Base-by-base conservation (phyloP, 2,329 filamentous ascomycete genomes). In the Blastomyces gilchristii region DNA sequence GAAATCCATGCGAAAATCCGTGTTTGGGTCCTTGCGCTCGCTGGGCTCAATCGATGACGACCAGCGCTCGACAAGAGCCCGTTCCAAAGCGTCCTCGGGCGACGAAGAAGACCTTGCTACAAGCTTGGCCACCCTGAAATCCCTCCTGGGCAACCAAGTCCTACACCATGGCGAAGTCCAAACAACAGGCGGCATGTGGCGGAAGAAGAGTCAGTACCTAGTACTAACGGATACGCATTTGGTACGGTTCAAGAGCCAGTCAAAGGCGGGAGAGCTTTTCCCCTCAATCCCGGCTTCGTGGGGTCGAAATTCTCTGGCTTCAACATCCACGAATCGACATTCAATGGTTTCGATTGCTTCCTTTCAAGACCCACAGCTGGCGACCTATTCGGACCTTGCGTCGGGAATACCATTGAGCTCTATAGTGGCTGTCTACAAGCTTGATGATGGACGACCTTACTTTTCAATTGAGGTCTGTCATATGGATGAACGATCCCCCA, bases 141-240 rank as follows among this genome's bases (percentile, higher is more conserved):
- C 73, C 65, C 68, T 73, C 28, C 71, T 78, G 50, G 78, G 78
- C 37, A 72, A 72, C 54, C 75, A 78, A 39, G 84, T 89, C 25
- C 74, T 88, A 47, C 81, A 86, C 66, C 83, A 88, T 75, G 87
- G 87, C 47, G 87, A 88, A 70, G 84, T 89, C 18, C 86, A 89
- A 73, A 88, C 85, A 14, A 85, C 84, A 58, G 86, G 83, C 63
- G 83, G 84, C 64, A 84, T 89, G 80, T 87, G 89, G 74, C 80
- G 86, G 71, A 88, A 88, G 76, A 88, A 87, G 75, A 88, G 86
- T 73, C 86, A 89, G 71, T 90, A 87, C 69, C 76, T 90, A 62
- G 87, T 89, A 16, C 77, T 90, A 67, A 90, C 86, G 7, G 87
- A 89, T 67, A 83, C 81, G 6, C 85, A 89, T 72, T 75, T 90